Evolutionary conservation across 2,329 filamentous ascomycete genomes (phyloP), one percentile per base, ranked within the genome.

Genomic region (Cladosporium sp.): DNA sequence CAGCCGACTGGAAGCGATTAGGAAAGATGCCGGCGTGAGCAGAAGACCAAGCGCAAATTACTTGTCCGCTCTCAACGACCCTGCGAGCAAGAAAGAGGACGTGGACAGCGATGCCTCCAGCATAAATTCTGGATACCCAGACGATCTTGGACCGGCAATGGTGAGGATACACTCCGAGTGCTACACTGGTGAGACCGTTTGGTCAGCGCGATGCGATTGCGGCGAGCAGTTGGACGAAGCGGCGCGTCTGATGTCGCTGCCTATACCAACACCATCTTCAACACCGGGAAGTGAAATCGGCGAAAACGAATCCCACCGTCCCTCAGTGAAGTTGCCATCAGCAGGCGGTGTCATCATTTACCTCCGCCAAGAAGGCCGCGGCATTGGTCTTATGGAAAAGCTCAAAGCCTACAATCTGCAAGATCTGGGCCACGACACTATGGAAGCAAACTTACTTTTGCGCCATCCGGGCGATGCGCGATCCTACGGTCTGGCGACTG

Each of bases 331-430:
- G 30, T 79, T 55, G 17, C 69, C 69, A 11, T 83, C 79, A 2
- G 78, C 80, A 1, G 92, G 92, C 15, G 94, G 94, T 36, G 92
- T 96, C 56, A 96, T 99, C 65, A 87, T 99, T 66, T 99, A 99
- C 71, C 81, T 99, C 20, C 88, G 94, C 20, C 94, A 99, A 74
- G 94, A 99, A 76, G 94, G 94, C 0, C 89, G 94, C 22, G 94
- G 94, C 2, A 99, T 99, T 64, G 94, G 94, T 0, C 82, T 99
- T 0, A 88, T 90, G 2, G 92, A 96, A 77, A 99, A 99, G 75
- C 82, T 99, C 39, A 97, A 99, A 76, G 94, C 94, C 4, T 99
- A 99, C 75, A 99, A 99, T 70, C 80, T 99, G 43, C 94, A 99
- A 73, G 94, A 99, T 75, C 79, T 99, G 25, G 94, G 94, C 0